A percentile compares a stretch with the other conserved stretches of the same genome.
Evolutionary conservation across 1,284 basidiomycete genomes (phyloP).

Genomic region (Cystobasidium slooffiae): DNA sequence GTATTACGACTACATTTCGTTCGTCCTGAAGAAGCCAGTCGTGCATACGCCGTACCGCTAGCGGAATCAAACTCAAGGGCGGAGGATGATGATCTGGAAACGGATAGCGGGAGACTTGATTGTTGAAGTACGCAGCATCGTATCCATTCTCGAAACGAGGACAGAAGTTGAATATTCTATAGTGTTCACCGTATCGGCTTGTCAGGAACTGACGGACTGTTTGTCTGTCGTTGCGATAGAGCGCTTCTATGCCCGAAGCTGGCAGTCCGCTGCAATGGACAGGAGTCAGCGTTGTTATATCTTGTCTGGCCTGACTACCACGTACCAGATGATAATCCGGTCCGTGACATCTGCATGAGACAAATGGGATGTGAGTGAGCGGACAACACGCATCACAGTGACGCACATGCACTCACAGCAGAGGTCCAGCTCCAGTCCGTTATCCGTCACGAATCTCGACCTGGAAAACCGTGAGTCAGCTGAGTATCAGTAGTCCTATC

Average conservation of each 20-base stretch:
- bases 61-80: constrained; percentile 75
- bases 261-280: constrained; percentile 86
- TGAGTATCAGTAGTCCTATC: neutral
- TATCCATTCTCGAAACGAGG: constrained; percentile 60
- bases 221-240: constrained; percentile 78
- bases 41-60: constrained; percentile 76
- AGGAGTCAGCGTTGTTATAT: constrained; percentile 5
- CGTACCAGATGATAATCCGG: constrained; percentile 39
- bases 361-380: neutral
- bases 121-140: constrained; percentile 59
- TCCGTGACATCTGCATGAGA: constrained; percentile 33
- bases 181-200: constrained; percentile 72
- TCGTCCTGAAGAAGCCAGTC: constrained; percentile 73
- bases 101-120: constrained; percentile 77
- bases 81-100: constrained; percentile 72
- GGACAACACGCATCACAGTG: neutral
- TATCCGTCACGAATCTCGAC: constrained; percentile 35
- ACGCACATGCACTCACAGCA: constrained; percentile 29
- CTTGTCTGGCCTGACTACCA: neutral
- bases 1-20: constrained; percentile 76
- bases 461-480: neutral
- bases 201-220: constrained; percentile 79
- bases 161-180: constrained; percentile 81
- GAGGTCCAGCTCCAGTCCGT: constrained; percentile 40
- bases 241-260: constrained; percentile 73